Conservation (phyloP, 495 filamentous ascomycete genomes). For the Thozetella sp. region DNA sequence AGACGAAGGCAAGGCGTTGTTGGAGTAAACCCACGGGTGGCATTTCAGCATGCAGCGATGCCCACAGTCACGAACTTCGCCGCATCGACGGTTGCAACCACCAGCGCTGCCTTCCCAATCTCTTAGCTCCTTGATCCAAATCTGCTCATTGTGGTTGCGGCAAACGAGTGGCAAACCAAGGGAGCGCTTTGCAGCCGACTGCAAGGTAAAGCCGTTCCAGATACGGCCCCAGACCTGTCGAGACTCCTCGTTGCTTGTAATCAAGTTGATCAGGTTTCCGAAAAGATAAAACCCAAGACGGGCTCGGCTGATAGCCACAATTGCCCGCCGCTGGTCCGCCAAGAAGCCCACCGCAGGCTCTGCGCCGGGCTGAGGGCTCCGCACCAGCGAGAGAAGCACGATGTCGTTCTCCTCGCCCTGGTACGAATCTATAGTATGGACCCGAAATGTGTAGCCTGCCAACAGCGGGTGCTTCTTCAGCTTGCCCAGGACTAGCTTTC, state of each 20-base stretch:
- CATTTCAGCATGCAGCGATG: constrained; percentile 45
- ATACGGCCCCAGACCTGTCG: constrained; percentile 40
- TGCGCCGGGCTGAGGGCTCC: constrained; percentile 47
- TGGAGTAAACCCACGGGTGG: constrained; percentile 34
- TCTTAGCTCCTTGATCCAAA: constrained; percentile 41
- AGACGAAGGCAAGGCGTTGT: not conserved
- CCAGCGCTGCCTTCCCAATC: constrained; percentile 58
- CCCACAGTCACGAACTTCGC: constrained; percentile 38
- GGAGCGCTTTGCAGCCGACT: constrained; percentile 18
- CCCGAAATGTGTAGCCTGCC: constrained; percentile 54
- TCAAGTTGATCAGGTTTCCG: constrained; percentile 67
- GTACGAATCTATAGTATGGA: constrained; percentile 88
- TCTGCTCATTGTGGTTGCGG: constrained; percentile 30
- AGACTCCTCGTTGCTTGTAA: constrained; percentile 27
- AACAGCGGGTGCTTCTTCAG: constrained; percentile 56
- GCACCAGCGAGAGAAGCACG: constrained; percentile 80
- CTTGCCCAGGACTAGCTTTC: constrained; percentile 58
- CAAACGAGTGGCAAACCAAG: constrained; percentile 39
- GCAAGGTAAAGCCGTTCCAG: constrained; percentile 25
- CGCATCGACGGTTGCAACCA: constrained; percentile 59
- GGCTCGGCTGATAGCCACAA: constrained; percentile 90
- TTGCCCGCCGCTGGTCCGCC: constrained; percentile 74
- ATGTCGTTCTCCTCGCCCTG: constrained; percentile 95
- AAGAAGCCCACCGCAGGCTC: constrained; percentile 66
- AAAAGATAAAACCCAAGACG: constrained; percentile 85